Evolutionary conservation across 345 rosid genomes (phyloP).

Genomic region (Lepidium aucheri): DNA sequence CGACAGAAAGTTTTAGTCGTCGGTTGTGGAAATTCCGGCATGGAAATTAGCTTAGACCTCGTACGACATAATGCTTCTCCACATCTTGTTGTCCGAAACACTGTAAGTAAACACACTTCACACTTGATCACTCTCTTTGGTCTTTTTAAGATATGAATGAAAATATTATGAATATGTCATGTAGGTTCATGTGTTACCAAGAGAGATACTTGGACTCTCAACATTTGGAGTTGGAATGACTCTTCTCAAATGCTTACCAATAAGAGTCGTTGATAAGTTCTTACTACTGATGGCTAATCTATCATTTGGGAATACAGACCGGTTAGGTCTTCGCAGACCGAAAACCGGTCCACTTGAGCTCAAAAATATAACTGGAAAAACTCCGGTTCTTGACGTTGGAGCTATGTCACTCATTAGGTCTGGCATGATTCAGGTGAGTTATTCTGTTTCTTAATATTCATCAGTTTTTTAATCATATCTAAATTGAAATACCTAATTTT

Average conservation of each 20-base stretch:
- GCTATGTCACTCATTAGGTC: constrained; percentile 45
- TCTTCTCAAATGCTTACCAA: constrained; percentile 52
- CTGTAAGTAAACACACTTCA: constrained; percentile 30
- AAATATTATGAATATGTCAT: neutral
- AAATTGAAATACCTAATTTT: neutral
- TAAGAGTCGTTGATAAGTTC: constrained; percentile 43
- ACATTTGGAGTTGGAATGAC: constrained; percentile 53
- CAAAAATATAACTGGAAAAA: constrained; percentile 51
- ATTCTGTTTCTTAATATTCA: too few species aligned
- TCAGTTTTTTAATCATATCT: too few species aligned
- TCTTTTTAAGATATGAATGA: neutral
- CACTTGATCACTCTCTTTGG: too few species aligned
- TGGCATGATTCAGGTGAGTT: constrained; percentile 52
- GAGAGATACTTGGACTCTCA: constrained; percentile 53
- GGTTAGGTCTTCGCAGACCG: constrained; percentile 49
- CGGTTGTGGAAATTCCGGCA: constrained; percentile 87
- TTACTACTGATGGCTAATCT: constrained; percentile 40
- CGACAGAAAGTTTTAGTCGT: constrained; percentile 48
- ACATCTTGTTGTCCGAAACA: constrained; percentile 51
- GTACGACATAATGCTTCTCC: constrained; percentile 49
- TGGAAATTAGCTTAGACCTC: constrained; percentile 36
- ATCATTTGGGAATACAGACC: constrained; percentile 44
- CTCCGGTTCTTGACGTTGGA: constrained; percentile 66
- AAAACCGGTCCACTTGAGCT: constrained; percentile 59
- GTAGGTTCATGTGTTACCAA: constrained; percentile 61